Conservation (phyloP, 163 green algal genomes). For the Coccomyxa subellipsoidea region DNA sequence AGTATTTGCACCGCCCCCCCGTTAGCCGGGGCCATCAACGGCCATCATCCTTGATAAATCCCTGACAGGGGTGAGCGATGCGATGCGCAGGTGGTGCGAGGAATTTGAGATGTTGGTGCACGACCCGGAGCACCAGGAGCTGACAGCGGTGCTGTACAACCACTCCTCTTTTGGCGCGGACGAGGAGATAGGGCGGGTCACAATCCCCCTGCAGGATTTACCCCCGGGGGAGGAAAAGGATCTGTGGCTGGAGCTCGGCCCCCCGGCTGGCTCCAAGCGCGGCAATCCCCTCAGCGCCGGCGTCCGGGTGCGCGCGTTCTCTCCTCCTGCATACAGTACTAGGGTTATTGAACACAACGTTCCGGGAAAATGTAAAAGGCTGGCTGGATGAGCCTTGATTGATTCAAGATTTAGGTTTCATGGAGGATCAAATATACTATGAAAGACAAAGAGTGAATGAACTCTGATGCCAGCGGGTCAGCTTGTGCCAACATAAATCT, state of each 20-base stretch:
- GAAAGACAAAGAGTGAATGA: no score
- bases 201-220: slow-evolving; percentile 18
- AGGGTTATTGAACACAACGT: neutral
- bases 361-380: no score
- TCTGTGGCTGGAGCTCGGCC: slow-evolving; percentile 24
- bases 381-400: no score
- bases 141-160: neutral
- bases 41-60: neutral
- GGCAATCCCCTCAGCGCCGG: neutral
- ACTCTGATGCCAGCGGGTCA: no score
- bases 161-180: neutral
- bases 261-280: neutral
- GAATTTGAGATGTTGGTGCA: slow-evolving; percentile 50
- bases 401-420: no score
- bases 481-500: no score
- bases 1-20: no score
- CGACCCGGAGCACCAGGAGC: slow-evolving; percentile 14
- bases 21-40: no score
- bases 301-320: neutral
- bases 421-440: no score
- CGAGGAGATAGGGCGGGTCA: slow-evolving; percentile 10
- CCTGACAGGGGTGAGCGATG: no score
- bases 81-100: slow-evolving; percentile 38
- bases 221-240: slow-evolving; percentile 10
- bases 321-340: neutral